Evolutionary conservation across 169 alveolate genomes (phyloP), one percentile per base, ranked within the genome.

Genomic region (Eimeria praecox): DNA sequence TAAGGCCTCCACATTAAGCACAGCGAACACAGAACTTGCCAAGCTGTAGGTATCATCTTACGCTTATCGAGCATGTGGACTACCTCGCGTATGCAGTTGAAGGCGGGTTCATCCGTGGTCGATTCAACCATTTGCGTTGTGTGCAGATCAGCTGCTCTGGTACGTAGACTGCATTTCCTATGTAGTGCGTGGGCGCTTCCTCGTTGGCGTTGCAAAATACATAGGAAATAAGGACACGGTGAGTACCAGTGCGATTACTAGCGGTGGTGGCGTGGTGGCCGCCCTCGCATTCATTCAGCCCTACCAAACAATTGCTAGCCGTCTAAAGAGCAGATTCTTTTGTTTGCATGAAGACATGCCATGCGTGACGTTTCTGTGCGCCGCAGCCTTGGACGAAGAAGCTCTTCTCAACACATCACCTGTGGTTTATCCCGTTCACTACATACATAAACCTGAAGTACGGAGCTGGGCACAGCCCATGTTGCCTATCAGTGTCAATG

Each of bases 401-500:
- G 69, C 66, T 80, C 40, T 80, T 80, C 40, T 80, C 90, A 33
- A 46, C 90, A 44, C 90, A 80, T 49, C 90, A 80, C 46, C n/a
- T 80, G 64, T 80, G 90, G 90, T 80, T 80, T 44, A 80, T 80
- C 12, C 90, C 66, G 33, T 80, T 80, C 20, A 80, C 90, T 6
- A 80, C 90, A 2, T 80, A 42, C n/a, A 44, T 80, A 27, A 80
- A 80, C 69, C 90, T 80, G 46, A 80, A 49, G 44, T 46, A 80
- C 92, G 92, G 80, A 4, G 77, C 75, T 35, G 92, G 92, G 54
- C 78, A 85, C 92, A 85, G 92, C 59, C 92, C 92, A 2, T 85
- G 77, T 10, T 85, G 92, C 62, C 42, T 85, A 78, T 54, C 92
- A 5, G 92, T 54, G 78, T 54, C 92, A 2, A 54, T 85, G 77